phyloP scores from a whole-genome alignment of 164 flowering plant species.

The Magnolia kwangsiensis region DNA sequence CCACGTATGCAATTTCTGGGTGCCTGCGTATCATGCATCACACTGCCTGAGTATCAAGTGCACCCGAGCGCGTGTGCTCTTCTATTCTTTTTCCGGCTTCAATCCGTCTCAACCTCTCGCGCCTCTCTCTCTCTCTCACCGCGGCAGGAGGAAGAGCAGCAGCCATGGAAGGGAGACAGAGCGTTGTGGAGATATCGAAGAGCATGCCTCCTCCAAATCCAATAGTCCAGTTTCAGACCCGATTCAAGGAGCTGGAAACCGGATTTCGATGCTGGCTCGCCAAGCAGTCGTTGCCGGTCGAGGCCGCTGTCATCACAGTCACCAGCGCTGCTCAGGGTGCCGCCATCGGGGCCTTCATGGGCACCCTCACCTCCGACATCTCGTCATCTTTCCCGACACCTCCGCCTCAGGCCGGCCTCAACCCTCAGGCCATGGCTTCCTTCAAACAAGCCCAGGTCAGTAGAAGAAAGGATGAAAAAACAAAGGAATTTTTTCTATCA shows the following conservation, averaged over 20 bases:
- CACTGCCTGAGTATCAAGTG: too few species aligned
- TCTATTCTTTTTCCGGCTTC: neutral
- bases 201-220: slow-evolving; percentile 39
- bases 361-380: slow-evolving; percentile 57
- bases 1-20: too few species aligned
- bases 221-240: slow-evolving; percentile 44
- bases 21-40: too few species aligned
- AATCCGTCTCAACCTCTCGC: neutral
- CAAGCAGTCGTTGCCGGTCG: slow-evolving; percentile 79
- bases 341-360: slow-evolving; percentile 84
- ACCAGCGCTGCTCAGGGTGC: slow-evolving; percentile 81
- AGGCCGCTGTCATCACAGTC: slow-evolving; percentile 77
- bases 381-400: slow-evolving; percentile 47
- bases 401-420: slow-evolving; percentile 48
- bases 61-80: neutral
- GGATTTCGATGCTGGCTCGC: slow-evolving; percentile 61
- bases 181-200: slow-evolving; percentile 21
- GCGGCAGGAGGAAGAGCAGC: neutral
- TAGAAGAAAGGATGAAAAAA: neutral
- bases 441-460: slow-evolving; percentile 85
- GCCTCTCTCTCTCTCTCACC: neutral
- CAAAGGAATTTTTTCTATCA: too few species aligned
- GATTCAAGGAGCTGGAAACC: slow-evolving; percentile 58
- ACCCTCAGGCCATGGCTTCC: slow-evolving; percentile 78
- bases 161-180: slow-evolving; percentile 11